Evolutionary conservation across 2,329 filamentous ascomycete species (phyloP), one percentile per base, ranked within the genome.

Genomic region (Sporothrix variecibatus): DNA sequence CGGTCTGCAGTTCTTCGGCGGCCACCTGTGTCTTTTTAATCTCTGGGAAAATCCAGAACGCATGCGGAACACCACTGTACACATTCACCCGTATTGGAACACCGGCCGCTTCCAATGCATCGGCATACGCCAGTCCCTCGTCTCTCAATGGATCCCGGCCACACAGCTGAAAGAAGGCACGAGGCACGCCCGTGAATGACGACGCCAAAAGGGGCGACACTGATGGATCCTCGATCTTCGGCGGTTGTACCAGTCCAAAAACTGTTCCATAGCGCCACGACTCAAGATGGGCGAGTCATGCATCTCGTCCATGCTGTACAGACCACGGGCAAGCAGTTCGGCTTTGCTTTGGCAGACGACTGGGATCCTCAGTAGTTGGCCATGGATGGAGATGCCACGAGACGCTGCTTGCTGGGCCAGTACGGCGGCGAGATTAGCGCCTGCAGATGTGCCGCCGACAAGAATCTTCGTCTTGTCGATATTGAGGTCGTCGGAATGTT

Each of bases 31-130:
- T 71, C 51, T 38, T 58, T 40, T 53, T 34, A 15, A 71, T 62
- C 53, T 71, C 69, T 2, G 69, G 69, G 12, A 71, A 71, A 12
- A 71, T 71, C 69, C 69, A 71, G 23, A 71, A 71, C 2, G 69
- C 69, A 17, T 71, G 69, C 53, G 69, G 69, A 2, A 71, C 17
- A 23, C 69, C 69, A 1, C 34, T 20, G 23, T 71, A 71, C 0
- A 71, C 53, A 20, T 62, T 62, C 9, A 71, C 69, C 3, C 51
- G 26, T 0, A 49, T 28, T 2, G 53, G 69, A 15, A 62, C 53
- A 9, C 69, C 53, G 3, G 69, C 53, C 1, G 12, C 34, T 4
- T 38, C 34, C 3, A 71, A n/a, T 11, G 69, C 69, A 26, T 71
- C 69, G 1, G 69, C 69, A n/a, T 71, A 71, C 2, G 69, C 69